Evolutionary conservation across 768 basidiomycete species (phyloP).

Genomic region (Inosperma sp.): DNA sequence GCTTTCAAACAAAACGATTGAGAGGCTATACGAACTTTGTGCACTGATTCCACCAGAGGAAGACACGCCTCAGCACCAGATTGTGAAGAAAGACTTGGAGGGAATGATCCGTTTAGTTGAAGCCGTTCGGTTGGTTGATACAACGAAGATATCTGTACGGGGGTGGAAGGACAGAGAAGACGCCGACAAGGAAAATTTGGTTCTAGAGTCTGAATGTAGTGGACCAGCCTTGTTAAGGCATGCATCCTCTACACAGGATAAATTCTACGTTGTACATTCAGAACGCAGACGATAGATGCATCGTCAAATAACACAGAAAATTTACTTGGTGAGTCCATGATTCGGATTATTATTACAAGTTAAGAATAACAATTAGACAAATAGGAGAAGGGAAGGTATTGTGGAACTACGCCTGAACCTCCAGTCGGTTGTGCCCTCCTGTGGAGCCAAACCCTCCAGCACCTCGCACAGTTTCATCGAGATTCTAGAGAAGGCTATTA

Average conservation of each 20-base stretch:
- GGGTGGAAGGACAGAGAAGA: constrained; percentile 38
- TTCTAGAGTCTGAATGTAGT: constrained; percentile 16
- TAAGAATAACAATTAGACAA: constrained; percentile 8
- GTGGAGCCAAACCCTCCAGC: constrained; percentile 92
- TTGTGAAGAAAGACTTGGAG: constrained; percentile 57
- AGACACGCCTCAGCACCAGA: constrained; percentile 48
- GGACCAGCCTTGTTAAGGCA: constrained; percentile 47
- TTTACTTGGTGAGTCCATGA: neutral
- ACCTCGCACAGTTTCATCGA: constrained; percentile 84
- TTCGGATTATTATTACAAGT: neutral
- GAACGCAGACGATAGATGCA: constrained; percentile 29
- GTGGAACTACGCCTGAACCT: constrained; percentile 12
- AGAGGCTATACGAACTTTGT: constrained; percentile 64
- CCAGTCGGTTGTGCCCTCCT: constrained; percentile 68
- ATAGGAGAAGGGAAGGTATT: constrained; percentile 8
- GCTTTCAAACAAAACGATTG: constrained; percentile 53
- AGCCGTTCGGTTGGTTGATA: constrained; percentile 65
- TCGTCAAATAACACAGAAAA: neutral
- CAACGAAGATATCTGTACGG: constrained; percentile 30
- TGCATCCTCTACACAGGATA: constrained; percentile 46
- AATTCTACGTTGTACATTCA: constrained; percentile 61
- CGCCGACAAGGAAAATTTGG: constrained; percentile 25
- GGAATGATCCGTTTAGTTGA: constrained; percentile 75
- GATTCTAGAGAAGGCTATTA: constrained; percentile 45
- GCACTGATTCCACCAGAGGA: constrained; percentile 65